Base-by-base conservation (phyloP, 768 basidiomycete genomes). In the Lactifluus subvellereus region DNA sequence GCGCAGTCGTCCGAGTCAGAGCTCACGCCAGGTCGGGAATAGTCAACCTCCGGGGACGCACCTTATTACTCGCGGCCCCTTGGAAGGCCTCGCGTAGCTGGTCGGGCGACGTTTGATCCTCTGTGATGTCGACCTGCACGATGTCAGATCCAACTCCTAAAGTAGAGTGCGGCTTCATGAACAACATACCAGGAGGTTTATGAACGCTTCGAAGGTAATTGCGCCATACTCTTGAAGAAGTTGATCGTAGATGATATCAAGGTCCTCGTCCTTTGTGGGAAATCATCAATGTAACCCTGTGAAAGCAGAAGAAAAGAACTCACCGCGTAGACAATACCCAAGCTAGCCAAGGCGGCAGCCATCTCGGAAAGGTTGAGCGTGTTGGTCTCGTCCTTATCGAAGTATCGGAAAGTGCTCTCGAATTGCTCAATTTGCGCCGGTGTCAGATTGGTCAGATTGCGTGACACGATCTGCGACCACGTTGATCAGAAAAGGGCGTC, bases 351-450 rank as follows among this genome's bases (percentile, higher is more conserved):
- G 1, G 97, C 97, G 11, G 93, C 91, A n/a, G 88, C 83, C 82
- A 97, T 89, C 74, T 98, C 94, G 6, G 91, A 80, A 62, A 87
- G 71, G 62, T 82, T 84, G 43, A 98, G 82, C 0, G 92, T 94
- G 71, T 98, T 97, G 43, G 88, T 86, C 69, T 91, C 89, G 68
- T 98, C 94, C 65, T 85, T 85, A 74, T 98, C 96, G 70, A 99
- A 99, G 76, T 98, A 95, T 56, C 95, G 85, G 85, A 99, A 98
- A 1, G 94, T 96, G 72, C 88, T 85, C 74, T 98, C 96, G 68
- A 97, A 96, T 71, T 98, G 94, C 71, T 98, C 96, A 27, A 98
- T 79, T 71, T 94, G 93, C 14, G 93, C 94, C 0, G 97, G 94
- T 0, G 96, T 96, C 66, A 99, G 75, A 72, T 98, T 97, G 30